Conservation (phyloP, 106 monocot genomes). For the Amphibolis antarctica region DNA sequence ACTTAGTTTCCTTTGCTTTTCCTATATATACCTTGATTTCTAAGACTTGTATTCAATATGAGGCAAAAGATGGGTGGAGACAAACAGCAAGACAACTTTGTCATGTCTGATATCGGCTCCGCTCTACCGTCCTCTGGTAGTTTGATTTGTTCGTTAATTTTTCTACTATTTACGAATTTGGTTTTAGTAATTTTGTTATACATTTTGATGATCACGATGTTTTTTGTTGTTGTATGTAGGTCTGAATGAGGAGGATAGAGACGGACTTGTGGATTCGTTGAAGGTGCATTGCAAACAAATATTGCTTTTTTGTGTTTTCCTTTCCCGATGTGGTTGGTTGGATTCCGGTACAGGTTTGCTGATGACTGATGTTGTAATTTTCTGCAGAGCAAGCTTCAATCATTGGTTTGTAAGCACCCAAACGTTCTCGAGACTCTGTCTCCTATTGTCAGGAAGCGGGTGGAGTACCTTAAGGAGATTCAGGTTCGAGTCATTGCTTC, state of each 20-base stretch:
- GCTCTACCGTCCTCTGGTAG: background rate
- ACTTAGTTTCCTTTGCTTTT: background rate
- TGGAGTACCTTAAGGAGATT: conserved; percentile 65
- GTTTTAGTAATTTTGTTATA: background rate
- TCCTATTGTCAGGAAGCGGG: conserved; percentile 71
- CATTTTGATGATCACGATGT: background rate
- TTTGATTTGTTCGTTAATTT: background rate
- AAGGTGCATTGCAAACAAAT: too few species aligned
- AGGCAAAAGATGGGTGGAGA: background rate
- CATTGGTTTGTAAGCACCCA: conserved; percentile 20
- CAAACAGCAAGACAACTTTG: background rate
- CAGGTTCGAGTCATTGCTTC: conserved; percentile 31
- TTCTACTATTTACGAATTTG: background rate
- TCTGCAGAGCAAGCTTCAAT: conserved; percentile 35
- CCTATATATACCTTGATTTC: too few species aligned
- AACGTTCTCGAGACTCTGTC: conserved; percentile 34
- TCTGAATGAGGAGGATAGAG: conserved; percentile 21
- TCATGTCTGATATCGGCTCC: background rate
- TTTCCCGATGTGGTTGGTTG: background rate
- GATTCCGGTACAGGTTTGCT: background rate
- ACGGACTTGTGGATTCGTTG: conserved; percentile 18
- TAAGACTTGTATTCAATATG: background rate
- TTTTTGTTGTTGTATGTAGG: background rate
- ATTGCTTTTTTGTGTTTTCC: background rate
- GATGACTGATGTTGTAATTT: conserved; percentile 7